Conservation (phyloP, 208 protist genomes). For the Leishmania tropica region DNA sequence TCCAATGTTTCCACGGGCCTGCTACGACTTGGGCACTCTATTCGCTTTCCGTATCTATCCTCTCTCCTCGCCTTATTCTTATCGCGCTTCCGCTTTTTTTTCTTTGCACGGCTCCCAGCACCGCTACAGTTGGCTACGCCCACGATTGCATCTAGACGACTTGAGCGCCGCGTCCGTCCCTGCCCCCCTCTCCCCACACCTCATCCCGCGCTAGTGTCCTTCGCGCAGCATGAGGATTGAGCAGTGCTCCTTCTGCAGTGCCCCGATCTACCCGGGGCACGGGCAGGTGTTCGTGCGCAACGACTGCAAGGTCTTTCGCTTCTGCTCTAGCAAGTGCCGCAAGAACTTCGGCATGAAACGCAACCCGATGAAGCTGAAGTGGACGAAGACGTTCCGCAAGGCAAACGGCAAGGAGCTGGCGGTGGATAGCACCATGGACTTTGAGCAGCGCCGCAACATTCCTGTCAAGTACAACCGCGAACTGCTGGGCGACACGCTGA, state of each 20-base stretch:
- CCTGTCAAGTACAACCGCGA: conserved; percentile 99
- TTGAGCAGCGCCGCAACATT: conserved; percentile 98
- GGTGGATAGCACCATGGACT: conserved; percentile 98
- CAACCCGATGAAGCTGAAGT: conserved; percentile 99
- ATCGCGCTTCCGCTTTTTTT: background rate
- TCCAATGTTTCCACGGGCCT: background rate
- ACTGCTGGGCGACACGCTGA: conserved; percentile 94
- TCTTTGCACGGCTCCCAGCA: background rate
- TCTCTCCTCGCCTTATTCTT: background rate
- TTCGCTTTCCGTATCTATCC: background rate
- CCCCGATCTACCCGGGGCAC: conserved; percentile 99
- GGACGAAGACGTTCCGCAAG: conserved; percentile 99
- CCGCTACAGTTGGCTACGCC: background rate
- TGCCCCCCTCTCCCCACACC: background rate
- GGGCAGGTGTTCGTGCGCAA: conserved; percentile 99
- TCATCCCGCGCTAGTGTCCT: background rate
- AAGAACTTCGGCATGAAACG: conserved; percentile 99
- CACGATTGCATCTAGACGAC: background rate
- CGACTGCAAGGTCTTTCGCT: conserved; percentile 96
- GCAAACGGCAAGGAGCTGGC: conserved; percentile 98
- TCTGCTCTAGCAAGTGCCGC: conserved; percentile 99
- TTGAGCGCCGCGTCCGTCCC: background rate
- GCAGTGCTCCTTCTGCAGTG: conserved; percentile 98
- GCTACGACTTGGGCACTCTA: background rate
- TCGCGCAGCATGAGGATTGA: conserved; percentile 95